Evolutionary conservation across 108 stramenopile genomes (phyloP).

Genomic region (Cyclotella sp.): DNA sequence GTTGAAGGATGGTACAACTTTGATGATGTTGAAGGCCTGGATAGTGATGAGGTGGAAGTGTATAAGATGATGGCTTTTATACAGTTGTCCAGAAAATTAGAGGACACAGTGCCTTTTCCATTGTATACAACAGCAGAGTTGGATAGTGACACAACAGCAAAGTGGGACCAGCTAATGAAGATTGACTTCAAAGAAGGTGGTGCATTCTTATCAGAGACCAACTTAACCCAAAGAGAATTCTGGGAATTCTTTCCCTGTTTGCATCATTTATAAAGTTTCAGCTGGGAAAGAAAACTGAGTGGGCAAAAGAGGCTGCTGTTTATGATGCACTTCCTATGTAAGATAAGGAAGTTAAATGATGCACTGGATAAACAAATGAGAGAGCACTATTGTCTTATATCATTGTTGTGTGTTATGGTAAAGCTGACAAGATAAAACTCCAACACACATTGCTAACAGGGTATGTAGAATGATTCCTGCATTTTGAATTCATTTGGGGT

Average conservation of each 20-base stretch:
- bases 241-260: conserved; percentile 4
- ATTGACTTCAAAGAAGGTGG: conserved; percentile 21
- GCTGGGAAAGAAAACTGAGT: conserved; percentile 3
- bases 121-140: not conserved
- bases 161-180: not conserved
- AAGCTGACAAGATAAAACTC: conserved; percentile 9
- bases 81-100: not conserved
- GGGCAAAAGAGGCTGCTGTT: conserved; percentile 13
- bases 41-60: too few relatives aligned
- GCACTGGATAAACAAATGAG: conserved; percentile 29
- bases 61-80: conserved; percentile 2
- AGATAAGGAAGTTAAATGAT: conserved; percentile 10
- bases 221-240: not conserved
- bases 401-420: conserved; percentile 37
- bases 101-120: conserved; percentile 1
- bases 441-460: conserved; percentile 20
- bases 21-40: conserved; percentile 1
- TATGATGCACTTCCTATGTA: conserved; percentile 12
- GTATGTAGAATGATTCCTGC: too few relatives aligned
- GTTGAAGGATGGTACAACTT: not conserved
- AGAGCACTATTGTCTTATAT: too few relatives aligned
- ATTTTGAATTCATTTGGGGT: too few relatives aligned
- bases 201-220: conserved; percentile 12
- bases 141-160: not conserved
- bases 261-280: conserved; percentile 10